phyloP scores from a whole-genome alignment of 768 basidiomycete genomes.

The Rhodocollybia butyracea region DNA sequence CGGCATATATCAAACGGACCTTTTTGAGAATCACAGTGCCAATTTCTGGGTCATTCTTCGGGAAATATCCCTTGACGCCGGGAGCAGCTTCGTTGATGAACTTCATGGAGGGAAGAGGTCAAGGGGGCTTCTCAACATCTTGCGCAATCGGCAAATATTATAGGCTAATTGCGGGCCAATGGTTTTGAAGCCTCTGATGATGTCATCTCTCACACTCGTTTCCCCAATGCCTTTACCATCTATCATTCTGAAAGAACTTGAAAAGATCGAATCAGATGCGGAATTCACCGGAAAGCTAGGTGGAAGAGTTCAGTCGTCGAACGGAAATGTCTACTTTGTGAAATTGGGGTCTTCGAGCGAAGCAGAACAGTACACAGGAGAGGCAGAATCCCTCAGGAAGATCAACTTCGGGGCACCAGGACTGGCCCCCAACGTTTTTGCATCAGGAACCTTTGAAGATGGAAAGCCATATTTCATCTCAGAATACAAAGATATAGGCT shows the following conservation, averaged over 20 bases:
- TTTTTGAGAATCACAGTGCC: slow-evolving; percentile 32
- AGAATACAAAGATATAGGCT: slow-evolving; percentile 62
- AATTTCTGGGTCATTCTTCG: slow-evolving; percentile 56
- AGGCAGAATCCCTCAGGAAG: slow-evolving; percentile 63
- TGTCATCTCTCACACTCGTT: too few species aligned
- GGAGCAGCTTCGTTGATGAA: slow-evolving; percentile 45
- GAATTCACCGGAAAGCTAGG: slow-evolving; percentile 39
- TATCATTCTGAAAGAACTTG: slow-evolving; percentile 41
- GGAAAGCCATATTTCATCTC: slow-evolving; percentile 66
- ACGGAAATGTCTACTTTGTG: slow-evolving; percentile 56
- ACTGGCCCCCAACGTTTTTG: slow-evolving; percentile 56
- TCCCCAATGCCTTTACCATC: slow-evolving; percentile 18
- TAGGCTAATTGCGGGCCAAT: too few species aligned
- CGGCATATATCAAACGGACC: neutral
- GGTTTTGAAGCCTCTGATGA: too few species aligned
- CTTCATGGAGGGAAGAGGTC: slow-evolving; percentile 15
- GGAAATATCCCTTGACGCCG: slow-evolving; percentile 52
- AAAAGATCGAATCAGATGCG: slow-evolving; percentile 45
- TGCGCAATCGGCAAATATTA: too few species aligned
- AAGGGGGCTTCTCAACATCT: too few species aligned
- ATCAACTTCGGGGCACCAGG: slow-evolving; percentile 67
- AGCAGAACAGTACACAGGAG: slow-evolving; percentile 63
- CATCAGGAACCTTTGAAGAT: slow-evolving; percentile 37
- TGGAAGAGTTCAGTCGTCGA: slow-evolving; percentile 53
- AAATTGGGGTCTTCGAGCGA: slow-evolving; percentile 55